Percentiles rank a stretch among this genome's conserved stretches.
Evolutionary conservation across 73 alveolate species (phyloP).

Genomic region (Diophrys sp.): DNA sequence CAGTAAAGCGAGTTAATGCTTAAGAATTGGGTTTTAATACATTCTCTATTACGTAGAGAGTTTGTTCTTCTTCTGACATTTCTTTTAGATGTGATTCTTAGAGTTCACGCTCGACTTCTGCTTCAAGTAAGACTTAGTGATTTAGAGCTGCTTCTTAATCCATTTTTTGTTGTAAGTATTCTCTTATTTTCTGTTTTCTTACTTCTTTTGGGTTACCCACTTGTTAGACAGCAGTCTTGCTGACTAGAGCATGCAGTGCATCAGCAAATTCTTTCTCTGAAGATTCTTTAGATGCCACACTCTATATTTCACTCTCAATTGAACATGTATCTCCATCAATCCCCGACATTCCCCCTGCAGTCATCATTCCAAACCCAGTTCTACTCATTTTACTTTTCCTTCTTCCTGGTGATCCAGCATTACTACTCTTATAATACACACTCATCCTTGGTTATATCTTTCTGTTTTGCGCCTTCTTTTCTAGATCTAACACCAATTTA

Average conservation of each 20-base stretch:
- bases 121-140: not conserved
- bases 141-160: not conserved
- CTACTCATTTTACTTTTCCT: no score
- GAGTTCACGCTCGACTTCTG: not conserved
- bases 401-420: no score
- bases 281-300: not conserved
- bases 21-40: not conserved
- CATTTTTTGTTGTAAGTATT: no score
- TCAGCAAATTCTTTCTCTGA: not conserved
- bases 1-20: not conserved
- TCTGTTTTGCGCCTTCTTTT: slow-evolving; percentile 10
- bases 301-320: no score
- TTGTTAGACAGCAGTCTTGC: not conserved
- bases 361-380: no score
- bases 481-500: slow-evolving; percentile 11
- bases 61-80: not conserved
- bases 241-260: not conserved
- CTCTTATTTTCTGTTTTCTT: not conserved
- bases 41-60: not conserved
- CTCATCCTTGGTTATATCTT: slow-evolving; percentile 10
- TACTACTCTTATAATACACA: slow-evolving; percentile 9
- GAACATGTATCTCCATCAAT: no score
- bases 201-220: not conserved
- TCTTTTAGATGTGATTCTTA: not conserved
- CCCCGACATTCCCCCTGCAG: no score